Evolutionary conservation across 192 early-diverging fungal genomes (phyloP).

Genomic region (Coemansia furcata): DNA sequence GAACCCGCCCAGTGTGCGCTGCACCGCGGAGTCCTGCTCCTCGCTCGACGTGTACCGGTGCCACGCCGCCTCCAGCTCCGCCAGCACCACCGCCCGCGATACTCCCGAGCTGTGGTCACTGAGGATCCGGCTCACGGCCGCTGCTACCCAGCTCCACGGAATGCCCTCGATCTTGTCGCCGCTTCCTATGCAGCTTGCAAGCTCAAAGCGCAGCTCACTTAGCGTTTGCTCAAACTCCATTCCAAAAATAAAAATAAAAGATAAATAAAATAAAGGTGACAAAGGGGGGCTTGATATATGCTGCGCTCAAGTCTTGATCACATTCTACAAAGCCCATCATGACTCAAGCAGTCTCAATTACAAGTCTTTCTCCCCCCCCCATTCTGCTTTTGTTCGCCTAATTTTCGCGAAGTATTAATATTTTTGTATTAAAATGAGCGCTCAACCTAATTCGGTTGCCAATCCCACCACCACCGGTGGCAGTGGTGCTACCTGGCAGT

Average conservation of each 20-base stretch:
- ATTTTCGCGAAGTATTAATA: too few species aligned
- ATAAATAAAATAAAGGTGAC: not conserved
- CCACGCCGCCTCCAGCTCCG: conserved; percentile 41
- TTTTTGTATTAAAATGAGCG: conserved; percentile 18
- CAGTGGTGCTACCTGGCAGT: conserved; percentile 26
- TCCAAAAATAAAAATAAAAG: not conserved
- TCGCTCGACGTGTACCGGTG: conserved; percentile 22
- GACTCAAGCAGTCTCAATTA: too few species aligned
- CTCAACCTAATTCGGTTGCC: conserved; percentile 15
- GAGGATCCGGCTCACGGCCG: conserved; percentile 5
- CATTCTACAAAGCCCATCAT: too few species aligned
- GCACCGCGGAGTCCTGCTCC: conserved; percentile 11
- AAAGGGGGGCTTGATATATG: not conserved
- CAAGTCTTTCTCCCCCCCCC: too few species aligned
- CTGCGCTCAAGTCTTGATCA: not conserved
- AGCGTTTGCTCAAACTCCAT: conserved; percentile 36
- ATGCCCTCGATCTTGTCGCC: conserved; percentile 12
- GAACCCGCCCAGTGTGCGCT: conserved; percentile 31
- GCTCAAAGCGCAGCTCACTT: conserved; percentile 17
- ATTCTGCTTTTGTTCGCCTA: too few species aligned
- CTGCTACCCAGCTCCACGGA: conserved; percentile 41
- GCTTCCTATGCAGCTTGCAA: conserved; percentile 11
- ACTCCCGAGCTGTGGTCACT: conserved; percentile 30
- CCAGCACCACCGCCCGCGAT: conserved; percentile 36
- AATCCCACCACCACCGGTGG: conserved; percentile 1